Evolutionary conservation across 140 eudicot genomes (phyloP), one percentile per base, ranked within the genome.

Genomic region (Oenanthe javanica): DNA sequence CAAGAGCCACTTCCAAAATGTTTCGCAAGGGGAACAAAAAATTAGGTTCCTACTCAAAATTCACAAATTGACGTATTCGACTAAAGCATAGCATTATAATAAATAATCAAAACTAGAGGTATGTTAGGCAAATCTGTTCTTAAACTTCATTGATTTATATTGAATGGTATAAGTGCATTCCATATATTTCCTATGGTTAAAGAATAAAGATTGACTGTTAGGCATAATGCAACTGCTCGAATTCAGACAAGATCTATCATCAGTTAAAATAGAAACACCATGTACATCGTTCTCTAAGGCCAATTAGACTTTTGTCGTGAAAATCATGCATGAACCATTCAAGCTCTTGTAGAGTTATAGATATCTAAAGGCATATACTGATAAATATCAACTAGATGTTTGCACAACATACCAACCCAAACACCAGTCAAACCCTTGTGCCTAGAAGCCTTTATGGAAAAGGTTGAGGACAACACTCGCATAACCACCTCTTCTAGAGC

Each of bases 401-500:
- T 57, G 13, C 50, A 61, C 27, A 78, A 86, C 97, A 40, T 91
- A 93, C 98, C 96, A 61, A 91, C 87, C 98, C 98, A 94, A 86
- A 94, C 98, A 72, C 98, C 98, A 48, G 97, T 94, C 74, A 92
- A 87, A 81, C 96, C 96, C 36, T 82, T 82, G 14, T 79, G 82
- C 47, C 96, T 89, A 31, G 94, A 90, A 81, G 96, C 96, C 70
- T 88, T 84, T 47, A 92, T 84, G 72, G 85, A 74, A 82, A 92
- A 92, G 2, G 94, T 81, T 21, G 93, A 86, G 66, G 73, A 86
- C 80, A 92, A 94, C 51, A 83, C 93, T 8, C 89, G 97, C 84
- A 94, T 92, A 18, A 90, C 90, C 75, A 94, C 96, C 84, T 92
- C 98, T 81, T 94, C 98, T 10, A 92, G 93, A 72, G 94, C 84